A percentile compares a stretch with the other conserved stretches of the same genome.
These are phyloP conservation scores for Pyrrhoderma lamaoense DNA, from an alignment of 1,284 basidiomycete genomes.

Conservation along the genomic window DNA sequence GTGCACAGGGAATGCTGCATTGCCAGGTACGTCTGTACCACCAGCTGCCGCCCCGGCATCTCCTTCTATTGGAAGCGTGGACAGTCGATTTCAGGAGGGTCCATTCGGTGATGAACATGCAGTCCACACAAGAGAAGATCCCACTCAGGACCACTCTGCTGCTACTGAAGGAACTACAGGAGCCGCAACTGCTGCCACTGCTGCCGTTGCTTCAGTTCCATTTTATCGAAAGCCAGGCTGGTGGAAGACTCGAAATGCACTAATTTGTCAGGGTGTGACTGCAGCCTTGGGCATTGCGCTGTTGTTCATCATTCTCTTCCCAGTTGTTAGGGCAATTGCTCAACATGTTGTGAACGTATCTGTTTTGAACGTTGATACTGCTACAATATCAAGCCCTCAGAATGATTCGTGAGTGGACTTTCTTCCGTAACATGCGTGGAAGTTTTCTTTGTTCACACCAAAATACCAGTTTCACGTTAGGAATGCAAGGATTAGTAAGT, in stretches of 20 bases:
- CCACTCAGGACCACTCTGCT: neutral
- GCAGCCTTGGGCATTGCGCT: conserved; percentile 48
- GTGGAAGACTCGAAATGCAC: conserved; percentile 36
- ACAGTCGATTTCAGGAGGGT: conserved; percentile 19
- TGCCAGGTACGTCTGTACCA: conserved; percentile 8
- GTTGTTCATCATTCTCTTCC: conserved; percentile 57
- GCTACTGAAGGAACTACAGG: conserved; percentile 1
- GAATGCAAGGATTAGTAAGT: conserved; percentile 39
- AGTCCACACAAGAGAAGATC: conserved; percentile 31
- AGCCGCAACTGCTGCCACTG: conserved; percentile 11
- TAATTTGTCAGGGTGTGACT: conserved; percentile 33
- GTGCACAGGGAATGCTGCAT: conserved; percentile 7
- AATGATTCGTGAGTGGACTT: conserved; percentile 43
- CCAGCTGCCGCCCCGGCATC: conserved; percentile 16
- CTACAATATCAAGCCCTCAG: conserved; percentile 40
- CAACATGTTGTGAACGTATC: conserved; percentile 53
- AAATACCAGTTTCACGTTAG: conserved; percentile 38
- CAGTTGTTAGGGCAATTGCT: conserved; percentile 55
- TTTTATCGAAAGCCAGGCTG: conserved; percentile 25
- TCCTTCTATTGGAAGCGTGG: conserved; percentile 16
- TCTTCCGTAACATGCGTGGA: neutral
- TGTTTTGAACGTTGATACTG: conserved; percentile 43
- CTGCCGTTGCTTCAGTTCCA: conserved; percentile 19
- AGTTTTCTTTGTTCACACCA: neutral
- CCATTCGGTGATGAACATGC: conserved; percentile 27